Evolutionary conservation across 228 moss, liverwort and hornwort species (phyloP).

Genomic region (Sphagnum magellanicum): DNA sequence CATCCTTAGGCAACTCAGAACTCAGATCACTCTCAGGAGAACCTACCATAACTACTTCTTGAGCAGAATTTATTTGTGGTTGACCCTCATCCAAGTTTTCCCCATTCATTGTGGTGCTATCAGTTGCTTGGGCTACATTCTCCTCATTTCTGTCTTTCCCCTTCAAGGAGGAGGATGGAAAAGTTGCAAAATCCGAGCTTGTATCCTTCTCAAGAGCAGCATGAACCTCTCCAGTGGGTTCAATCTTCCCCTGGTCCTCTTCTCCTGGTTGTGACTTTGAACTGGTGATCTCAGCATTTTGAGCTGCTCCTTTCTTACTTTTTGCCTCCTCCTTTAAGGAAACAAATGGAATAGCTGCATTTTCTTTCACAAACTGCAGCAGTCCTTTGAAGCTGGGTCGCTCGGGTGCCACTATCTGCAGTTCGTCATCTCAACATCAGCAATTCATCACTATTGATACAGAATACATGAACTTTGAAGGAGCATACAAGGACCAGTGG

Average conservation of each 20-base stretch:
- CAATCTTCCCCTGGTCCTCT: background rate
- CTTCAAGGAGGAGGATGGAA: too few species aligned
- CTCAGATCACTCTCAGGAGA: background rate
- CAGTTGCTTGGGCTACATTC: background rate
- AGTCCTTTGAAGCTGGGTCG: constrained; percentile 59
- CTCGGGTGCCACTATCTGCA: constrained; percentile 35
- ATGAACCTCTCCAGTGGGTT: constrained; percentile 1
- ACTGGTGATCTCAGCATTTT: too few species aligned
- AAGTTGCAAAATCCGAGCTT: background rate
- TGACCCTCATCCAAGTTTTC: constrained; percentile 4
- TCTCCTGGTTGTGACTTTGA: background rate
- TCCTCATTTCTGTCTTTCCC: background rate
- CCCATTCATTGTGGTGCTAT: background rate
- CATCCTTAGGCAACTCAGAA: constrained; percentile 18
- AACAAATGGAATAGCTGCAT: constrained; percentile 29
- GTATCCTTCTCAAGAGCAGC: background rate
- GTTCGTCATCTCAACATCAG: background rate
- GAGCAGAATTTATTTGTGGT: constrained; percentile 1
- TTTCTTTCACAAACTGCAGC: constrained; percentile 56
- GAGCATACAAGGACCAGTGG: background rate
- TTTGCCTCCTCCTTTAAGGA: constrained; percentile 11
- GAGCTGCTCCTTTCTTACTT: background rate
- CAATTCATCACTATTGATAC: background rate
- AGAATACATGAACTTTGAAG: background rate
- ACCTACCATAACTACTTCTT: background rate